Conservation (phyloP, 2,329 filamentous ascomycete species). For the Scolecobasidium constrictum region DNA sequence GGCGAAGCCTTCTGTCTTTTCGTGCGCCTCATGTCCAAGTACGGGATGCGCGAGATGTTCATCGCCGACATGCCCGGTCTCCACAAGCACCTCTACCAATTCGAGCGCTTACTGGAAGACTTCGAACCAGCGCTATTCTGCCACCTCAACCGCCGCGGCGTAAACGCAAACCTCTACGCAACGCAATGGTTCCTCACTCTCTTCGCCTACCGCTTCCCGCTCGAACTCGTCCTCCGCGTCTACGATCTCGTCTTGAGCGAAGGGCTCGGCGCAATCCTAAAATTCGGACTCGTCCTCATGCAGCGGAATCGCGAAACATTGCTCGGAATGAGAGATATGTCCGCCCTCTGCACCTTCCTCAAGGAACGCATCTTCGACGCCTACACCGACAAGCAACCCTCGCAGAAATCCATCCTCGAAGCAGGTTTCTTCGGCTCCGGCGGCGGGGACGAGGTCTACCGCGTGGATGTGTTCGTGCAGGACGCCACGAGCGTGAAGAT, state of each 20-base stretch:
- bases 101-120: conserved; percentile 88
- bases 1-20: conserved; percentile 93
- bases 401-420: conserved; percentile 84
- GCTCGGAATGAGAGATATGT: conserved; percentile 83
- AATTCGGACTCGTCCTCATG: conserved; percentile 93
- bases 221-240: conserved; percentile 90
- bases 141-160: conserved; percentile 77
- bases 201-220: conserved; percentile 95
- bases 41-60: conserved; percentile 84
- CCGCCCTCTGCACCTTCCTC: conserved; percentile 74
- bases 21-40: conserved; percentile 93
- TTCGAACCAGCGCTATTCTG: conserved; percentile 90
- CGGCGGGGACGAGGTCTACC: conserved; percentile 90
- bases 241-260: conserved; percentile 94
- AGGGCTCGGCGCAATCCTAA: conserved; percentile 83
- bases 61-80: conserved; percentile 93
- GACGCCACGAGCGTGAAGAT: conserved; percentile 86
- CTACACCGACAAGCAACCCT: conserved; percentile 91
- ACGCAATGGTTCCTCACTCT: conserved; percentile 98
- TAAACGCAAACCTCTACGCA: conserved; percentile 86
- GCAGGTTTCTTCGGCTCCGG: conserved; percentile 89
- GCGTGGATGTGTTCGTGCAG: conserved; percentile 83
- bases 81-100: conserved; percentile 87
- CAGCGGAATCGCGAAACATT: conserved; percentile 77
- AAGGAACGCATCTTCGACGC: conserved; percentile 94